Percentiles rank a stretch among this genome's conserved stretches.
These are phyloP conservation scores for Pezicula radicicola DNA, from an alignment of 2,329 filamentous ascomycete species.

Conservation along the genomic window DNA sequence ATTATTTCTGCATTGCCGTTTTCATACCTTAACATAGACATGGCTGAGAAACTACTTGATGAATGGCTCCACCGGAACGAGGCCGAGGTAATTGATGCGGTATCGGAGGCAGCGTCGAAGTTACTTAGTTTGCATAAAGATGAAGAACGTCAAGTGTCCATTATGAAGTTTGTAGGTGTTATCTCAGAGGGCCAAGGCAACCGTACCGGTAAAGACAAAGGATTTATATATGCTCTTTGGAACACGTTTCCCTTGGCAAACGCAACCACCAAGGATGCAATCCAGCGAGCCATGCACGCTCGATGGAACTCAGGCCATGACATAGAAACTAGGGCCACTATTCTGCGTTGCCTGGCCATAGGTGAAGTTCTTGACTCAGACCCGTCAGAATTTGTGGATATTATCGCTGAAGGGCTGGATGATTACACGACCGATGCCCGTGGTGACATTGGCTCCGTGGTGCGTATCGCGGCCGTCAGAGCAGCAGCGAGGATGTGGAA, in stretches of 20 bases:
- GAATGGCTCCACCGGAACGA: slow-evolving; percentile 49
- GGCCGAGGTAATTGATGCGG: slow-evolving; percentile 43
- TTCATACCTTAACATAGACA: slow-evolving; percentile 20
- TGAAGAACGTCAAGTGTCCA: slow-evolving; percentile 32
- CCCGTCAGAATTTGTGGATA: slow-evolving; percentile 9
- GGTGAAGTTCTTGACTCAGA: slow-evolving; percentile 33
- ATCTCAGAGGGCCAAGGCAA: slow-evolving; percentile 32
- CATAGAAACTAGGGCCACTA: slow-evolving; percentile 51
- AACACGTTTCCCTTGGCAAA: slow-evolving; percentile 9
- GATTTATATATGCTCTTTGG: slow-evolving; percentile 48
- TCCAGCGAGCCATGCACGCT: slow-evolving; percentile 41
- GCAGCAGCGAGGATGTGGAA: slow-evolving; percentile 45
- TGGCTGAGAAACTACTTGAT: slow-evolving; percentile 3
- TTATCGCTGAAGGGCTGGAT: slow-evolving; percentile 60
- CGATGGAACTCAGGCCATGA: slow-evolving; percentile 50
- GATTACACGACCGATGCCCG: slow-evolving; percentile 90
- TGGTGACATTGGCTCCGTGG: slow-evolving; percentile 86
- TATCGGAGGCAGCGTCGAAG: slow-evolving; percentile 48
- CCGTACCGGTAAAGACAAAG: slow-evolving; percentile 34
- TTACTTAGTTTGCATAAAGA: slow-evolving; percentile 43
- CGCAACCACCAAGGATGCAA: slow-evolving; percentile 8
- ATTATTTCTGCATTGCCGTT: slow-evolving; percentile 52
- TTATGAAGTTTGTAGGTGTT: slow-evolving; percentile 45
- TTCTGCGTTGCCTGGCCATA: slow-evolving; percentile 51
- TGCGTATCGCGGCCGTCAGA: slow-evolving; percentile 75